These are phyloP conservation scores for Ophiostoma quercus DNA, from an alignment of 2,329 filamentous ascomycete genomes.

Conservation along the genomic window DNA sequence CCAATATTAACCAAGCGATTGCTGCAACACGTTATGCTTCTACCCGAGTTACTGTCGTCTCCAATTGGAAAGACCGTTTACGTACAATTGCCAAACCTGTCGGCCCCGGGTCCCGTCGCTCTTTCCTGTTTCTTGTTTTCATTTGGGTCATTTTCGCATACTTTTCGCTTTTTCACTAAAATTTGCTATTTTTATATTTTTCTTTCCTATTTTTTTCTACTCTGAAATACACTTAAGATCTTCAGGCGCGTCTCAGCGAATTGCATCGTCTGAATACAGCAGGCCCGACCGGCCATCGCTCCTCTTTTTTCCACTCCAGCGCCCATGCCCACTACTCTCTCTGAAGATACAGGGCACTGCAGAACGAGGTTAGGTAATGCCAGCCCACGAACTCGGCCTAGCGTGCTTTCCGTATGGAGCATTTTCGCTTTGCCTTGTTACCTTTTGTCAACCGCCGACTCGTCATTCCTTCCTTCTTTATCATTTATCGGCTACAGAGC, in stretches of 20 bases:
- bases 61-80: not conserved
- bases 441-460: not conserved
- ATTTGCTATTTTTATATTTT: not conserved
- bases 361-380: not conserved
- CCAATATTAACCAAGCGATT: not conserved
- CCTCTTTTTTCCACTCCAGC: not conserved
- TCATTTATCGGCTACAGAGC: not conserved
- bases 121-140: not conserved
- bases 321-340: not conserved
- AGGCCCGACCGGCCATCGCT: not conserved
- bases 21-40: not conserved
- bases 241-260: slow-evolving; percentile 2
- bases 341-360: too few species aligned
- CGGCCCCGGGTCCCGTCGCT: too few species aligned
- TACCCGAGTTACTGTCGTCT: not conserved
- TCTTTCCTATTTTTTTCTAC: not conserved
- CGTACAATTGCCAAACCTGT: not conserved
- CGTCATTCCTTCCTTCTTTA: slow-evolving; percentile 11
- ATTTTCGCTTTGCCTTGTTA: not conserved
- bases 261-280: not conserved
- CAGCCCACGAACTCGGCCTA: not conserved
- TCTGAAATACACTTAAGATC: not conserved
- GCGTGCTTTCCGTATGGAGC: not conserved
- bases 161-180: not conserved
- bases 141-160: not conserved